These are phyloP conservation scores for Fusarium sp. DNA, from an alignment of 2,329 filamentous ascomycete genomes.

Conservation along the genomic window DNA sequence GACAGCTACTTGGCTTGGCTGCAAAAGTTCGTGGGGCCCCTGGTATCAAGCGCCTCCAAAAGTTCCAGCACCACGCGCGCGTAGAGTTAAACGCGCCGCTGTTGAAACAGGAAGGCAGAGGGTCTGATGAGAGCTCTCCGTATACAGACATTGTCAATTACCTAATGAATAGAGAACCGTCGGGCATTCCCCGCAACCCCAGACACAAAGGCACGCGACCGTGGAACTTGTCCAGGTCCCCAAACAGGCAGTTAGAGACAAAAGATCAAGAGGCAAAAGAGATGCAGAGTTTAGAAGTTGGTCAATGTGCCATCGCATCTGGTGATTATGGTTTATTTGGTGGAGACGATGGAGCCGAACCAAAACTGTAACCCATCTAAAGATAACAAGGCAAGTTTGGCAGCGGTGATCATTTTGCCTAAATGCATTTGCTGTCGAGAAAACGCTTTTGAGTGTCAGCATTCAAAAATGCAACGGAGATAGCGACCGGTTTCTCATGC, in stretches of 20 bases:
- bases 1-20: constrained; percentile 4
- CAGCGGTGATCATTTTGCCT: constrained; percentile 6
- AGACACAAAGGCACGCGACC: background rate
- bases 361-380: constrained; percentile 1
- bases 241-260: constrained; percentile 27
- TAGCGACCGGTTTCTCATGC: background rate
- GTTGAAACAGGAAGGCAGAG: background rate
- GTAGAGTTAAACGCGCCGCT: constrained; percentile 25
- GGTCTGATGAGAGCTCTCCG: background rate
- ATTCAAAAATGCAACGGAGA: constrained; percentile 15
- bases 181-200: background rate
- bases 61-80: constrained; percentile 34
- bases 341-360: constrained; percentile 13
- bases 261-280: background rate
- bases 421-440: background rate
- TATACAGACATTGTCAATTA: background rate
- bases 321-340: constrained; percentile 27
- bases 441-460: background rate
- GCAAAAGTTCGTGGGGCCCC: constrained; percentile 39
- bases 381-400: constrained; percentile 11
- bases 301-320: constrained; percentile 3
- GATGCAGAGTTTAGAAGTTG: background rate
- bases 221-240: constrained; percentile 2
- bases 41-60: constrained; percentile 21
- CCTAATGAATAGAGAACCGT: background rate